These are phyloP conservation scores for Lophium mytilinum DNA, from an alignment of 495 filamentous ascomycete species.

Conservation along the genomic window DNA sequence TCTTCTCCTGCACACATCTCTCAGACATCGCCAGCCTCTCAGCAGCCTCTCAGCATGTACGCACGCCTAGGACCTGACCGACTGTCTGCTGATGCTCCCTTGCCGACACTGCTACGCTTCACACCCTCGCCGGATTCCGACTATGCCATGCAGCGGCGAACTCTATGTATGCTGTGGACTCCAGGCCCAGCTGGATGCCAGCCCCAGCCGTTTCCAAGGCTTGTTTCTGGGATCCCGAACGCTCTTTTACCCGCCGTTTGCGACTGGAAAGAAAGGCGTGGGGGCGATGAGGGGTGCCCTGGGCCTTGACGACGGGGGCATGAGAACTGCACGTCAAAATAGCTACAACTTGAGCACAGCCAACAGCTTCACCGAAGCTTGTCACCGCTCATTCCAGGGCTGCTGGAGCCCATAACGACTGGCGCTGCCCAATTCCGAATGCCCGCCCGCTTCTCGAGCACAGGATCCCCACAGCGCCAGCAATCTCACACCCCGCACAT, in stretches of 20 bases:
- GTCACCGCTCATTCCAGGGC: not conserved
- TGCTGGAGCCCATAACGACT: not conserved
- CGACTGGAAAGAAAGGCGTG: slow-evolving; percentile 15
- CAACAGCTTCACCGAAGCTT: not conserved
- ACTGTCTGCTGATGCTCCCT: not conserved
- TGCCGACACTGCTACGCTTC: not conserved
- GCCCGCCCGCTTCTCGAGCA: not conserved
- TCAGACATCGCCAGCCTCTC: not conserved
- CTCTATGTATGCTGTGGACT: slow-evolving; percentile 4
- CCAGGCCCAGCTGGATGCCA: slow-evolving; percentile 6
- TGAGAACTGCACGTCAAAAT: not conserved
- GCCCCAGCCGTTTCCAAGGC: not conserved
- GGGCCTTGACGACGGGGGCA: not conserved
- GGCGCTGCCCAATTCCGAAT: not conserved
- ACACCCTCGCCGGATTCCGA: not conserved
- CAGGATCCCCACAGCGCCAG: not conserved
- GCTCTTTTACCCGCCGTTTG: slow-evolving; percentile 13
- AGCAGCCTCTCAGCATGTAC: not conserved
- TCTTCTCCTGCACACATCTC: no score
- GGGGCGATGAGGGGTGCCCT: slow-evolving; percentile 2
- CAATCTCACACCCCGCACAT: not conserved
- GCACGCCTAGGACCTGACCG: not conserved
- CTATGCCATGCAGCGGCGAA: not conserved
- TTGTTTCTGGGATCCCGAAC: slow-evolving; percentile 8
- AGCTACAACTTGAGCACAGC: not conserved